Evolutionary conservation across 2,329 filamentous ascomycete genomes (phyloP).

Genomic region (Curvularia lunata): DNA sequence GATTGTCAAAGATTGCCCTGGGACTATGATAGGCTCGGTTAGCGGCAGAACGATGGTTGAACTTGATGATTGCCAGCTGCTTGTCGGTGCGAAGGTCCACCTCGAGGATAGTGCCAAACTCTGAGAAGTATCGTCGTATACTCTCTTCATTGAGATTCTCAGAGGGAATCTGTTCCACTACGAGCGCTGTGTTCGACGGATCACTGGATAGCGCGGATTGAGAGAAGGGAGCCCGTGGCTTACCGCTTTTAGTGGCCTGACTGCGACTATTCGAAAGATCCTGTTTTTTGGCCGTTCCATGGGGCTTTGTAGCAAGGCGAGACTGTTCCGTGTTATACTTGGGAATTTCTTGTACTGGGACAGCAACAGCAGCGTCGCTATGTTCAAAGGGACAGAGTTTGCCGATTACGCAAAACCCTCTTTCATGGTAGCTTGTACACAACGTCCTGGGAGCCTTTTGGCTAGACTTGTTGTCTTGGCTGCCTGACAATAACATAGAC

Average conservation of each 20-base stretch:
- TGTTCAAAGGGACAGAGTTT: constrained; percentile 74
- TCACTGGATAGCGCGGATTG: constrained; percentile 68
- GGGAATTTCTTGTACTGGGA: constrained; percentile 28
- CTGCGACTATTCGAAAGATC: constrained; percentile 28
- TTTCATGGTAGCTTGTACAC: constrained; percentile 74
- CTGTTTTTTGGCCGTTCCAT: constrained; percentile 6
- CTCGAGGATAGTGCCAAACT: constrained; percentile 71
- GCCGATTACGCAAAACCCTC: constrained; percentile 73
- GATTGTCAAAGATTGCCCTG: constrained; percentile 82
- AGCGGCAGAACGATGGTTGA: constrained; percentile 68
- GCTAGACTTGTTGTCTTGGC: constrained; percentile 40
- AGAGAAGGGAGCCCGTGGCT: constrained; percentile 63
- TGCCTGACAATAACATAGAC: constrained; percentile 36
- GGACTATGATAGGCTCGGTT: constrained; percentile 76
- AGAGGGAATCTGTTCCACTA: constrained; percentile 78
- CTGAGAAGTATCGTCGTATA: constrained; percentile 71
- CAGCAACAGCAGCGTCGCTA: constrained; percentile 50
- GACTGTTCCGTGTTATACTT: constrained; percentile 68
- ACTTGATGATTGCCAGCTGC: constrained; percentile 73
- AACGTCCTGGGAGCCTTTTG: constrained; percentile 50
- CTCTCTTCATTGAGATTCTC: constrained; percentile 70
- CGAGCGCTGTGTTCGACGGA: constrained; percentile 69
- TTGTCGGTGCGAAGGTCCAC: constrained; percentile 71
- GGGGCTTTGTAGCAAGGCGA: constrained; percentile 38
- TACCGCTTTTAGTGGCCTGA: constrained; percentile 28